Conservation (phyloP, 2,329 filamentous ascomycete species). For the Lojkania enalia region DNA sequence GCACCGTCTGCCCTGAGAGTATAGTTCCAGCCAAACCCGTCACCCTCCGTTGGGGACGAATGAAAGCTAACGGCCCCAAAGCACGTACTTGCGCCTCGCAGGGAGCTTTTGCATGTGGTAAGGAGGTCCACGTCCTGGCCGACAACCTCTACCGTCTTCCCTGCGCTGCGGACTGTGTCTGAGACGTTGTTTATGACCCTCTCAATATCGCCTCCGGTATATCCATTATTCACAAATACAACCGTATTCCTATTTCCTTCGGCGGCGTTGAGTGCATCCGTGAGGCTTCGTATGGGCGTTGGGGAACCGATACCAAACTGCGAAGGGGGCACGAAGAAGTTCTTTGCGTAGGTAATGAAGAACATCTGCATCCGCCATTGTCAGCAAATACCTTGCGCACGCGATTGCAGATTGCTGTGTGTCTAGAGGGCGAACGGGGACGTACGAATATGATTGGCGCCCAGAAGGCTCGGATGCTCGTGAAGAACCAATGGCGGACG, state of each 20-base stretch:
- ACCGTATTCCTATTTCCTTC: conserved; percentile 67
- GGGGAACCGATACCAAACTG: conserved; percentile 71
- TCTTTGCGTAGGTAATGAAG: conserved; percentile 69
- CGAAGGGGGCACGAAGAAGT: conserved; percentile 79
- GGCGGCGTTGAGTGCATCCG: conserved; percentile 63
- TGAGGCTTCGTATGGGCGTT: conserved; percentile 64
- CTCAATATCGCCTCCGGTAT: conserved; percentile 69
- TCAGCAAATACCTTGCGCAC: conserved; percentile 3
- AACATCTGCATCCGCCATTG: conserved; percentile 43
- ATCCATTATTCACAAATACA: conserved; percentile 76
- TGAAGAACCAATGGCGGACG: conserved; percentile 58
- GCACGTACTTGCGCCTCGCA: conserved; percentile 68
- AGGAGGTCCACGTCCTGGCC: conserved; percentile 61
- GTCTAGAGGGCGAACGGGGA: too few species aligned
- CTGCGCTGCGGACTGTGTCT: conserved; percentile 58
- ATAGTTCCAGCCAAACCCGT: conserved; percentile 77
- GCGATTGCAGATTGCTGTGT: too few species aligned
- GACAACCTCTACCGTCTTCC: conserved; percentile 60
- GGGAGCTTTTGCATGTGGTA: conserved; percentile 60
- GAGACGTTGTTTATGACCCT: conserved; percentile 67
- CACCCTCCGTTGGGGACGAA: conserved; percentile 73
- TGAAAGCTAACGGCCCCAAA: conserved; percentile 75
- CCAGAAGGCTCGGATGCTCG: conserved; percentile 58
- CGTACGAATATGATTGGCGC: conserved; percentile 58
- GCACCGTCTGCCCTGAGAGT: conserved; percentile 76